Evolutionary conservation across 768 basidiomycete genomes (phyloP), one percentile per base, ranked within the genome.

Genomic region (Amanita pallidorosea): DNA sequence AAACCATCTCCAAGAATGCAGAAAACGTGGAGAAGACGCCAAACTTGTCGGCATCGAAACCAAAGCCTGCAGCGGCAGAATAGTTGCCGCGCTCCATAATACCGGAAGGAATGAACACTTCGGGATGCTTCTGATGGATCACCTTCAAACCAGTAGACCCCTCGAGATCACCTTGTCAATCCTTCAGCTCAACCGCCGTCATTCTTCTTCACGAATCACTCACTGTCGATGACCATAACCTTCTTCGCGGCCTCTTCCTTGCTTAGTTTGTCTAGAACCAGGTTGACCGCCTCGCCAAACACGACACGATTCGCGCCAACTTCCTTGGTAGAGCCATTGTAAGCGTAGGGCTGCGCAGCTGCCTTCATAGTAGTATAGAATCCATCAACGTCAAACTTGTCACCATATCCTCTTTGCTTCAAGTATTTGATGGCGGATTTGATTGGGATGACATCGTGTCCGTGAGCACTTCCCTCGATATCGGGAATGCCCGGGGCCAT

Each of bases 1-100:
- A 65, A 45, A 87, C 72, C 90, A 92, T 92, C 75, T 93, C 90
- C 52, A 90, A 73, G 75, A 93, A 93, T 3, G 90, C 89, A 45
- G 85, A 87, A 70, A 93, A 93, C 4, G 90, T 92, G 22, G 88
- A 88, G 70, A 89, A 89, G 51, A 90, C 86, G 54, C 90, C 89
- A 53, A 84, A 86, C 65, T 89, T 90, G 59, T 89, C 76, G 20
- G 75, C 64, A 34, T 81, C 84, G 60, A 89, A 91, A 37, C 90
- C 90, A 61, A 92, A 93, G 11, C 90, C 89, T 20, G 88, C 86
- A 5, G 88, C 87, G 1, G 87, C 87, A 17, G 82, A 81, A 59
- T 87, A 85, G 66, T 90, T 90, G 49, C 86, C 80, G 29, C 87
- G 77, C 65, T 88, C 87, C 88, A 87, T 88, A 64, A 88, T 85